Conservation (phyloP, 371 early-diverging fungal species). For the Lichtheimia ornata region DNA sequence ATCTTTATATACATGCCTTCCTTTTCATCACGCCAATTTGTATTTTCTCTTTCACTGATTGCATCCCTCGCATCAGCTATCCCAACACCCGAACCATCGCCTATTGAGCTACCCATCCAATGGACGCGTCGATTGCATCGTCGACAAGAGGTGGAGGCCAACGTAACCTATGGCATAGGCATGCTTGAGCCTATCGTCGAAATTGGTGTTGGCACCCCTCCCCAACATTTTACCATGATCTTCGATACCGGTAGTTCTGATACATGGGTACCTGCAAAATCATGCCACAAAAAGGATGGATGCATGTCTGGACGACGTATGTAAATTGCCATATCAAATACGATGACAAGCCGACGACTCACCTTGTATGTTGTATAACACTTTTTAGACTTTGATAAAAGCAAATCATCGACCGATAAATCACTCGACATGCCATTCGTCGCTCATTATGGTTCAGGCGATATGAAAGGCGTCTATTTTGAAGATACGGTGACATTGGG, state of each 20-base stretch:
- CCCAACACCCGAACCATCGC: neutral
- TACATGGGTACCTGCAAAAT: constrained; percentile 15
- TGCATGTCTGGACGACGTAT: constrained; percentile 5
- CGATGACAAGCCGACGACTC: neutral
- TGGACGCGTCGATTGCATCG: neutral
- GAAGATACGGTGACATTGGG: constrained; percentile 7
- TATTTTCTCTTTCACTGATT: neutral
- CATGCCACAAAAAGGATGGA: constrained; percentile 5
- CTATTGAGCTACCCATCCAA: neutral
- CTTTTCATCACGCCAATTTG: too few species aligned
- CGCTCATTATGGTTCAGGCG: constrained; percentile 14
- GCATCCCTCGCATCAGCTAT: neutral
- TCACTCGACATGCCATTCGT: neutral
- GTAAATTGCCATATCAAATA: neutral
- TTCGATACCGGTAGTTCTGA: constrained; percentile 20
- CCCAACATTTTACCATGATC: constrained; percentile 9
- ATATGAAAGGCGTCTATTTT: constrained; percentile 13
- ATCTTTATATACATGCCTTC: too few species aligned
- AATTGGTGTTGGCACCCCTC: constrained; percentile 25
- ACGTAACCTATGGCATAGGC: neutral
- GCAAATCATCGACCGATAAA: constrained; percentile 18
- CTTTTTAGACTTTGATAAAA: constrained; percentile 12
- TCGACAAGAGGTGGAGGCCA: neutral
- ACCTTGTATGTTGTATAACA: too few species aligned
- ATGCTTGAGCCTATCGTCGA: neutral